These are phyloP conservation scores for Fonsecaea pedrosoi DNA, from an alignment of 2,329 filamentous ascomycete species.

Conservation along the genomic window DNA sequence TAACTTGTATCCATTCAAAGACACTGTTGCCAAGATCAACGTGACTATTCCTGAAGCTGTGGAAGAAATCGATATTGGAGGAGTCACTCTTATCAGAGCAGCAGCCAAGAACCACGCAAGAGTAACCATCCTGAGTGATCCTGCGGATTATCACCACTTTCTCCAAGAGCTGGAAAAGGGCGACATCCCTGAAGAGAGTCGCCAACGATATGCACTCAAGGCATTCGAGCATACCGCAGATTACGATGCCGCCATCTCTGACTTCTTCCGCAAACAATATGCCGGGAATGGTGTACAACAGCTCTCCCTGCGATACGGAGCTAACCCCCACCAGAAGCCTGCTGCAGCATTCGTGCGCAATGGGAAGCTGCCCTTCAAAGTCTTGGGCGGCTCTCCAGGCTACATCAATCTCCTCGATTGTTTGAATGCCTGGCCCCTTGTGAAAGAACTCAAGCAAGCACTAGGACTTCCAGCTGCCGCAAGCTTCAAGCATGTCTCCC, in stretches of 20 bases:
- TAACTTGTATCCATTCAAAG: conserved; percentile 99
- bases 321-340: conserved; percentile 98
- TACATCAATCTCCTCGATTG: conserved; percentile 98
- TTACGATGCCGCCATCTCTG: conserved; percentile 92
- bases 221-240: conserved; percentile 98
- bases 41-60: conserved; percentile 96
- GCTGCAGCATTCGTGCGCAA: conserved; percentile 80
- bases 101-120: conserved; percentile 97
- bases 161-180: conserved; percentile 86
- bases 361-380: conserved; percentile 88
- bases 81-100: conserved; percentile 92
- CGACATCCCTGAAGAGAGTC: conserved; percentile 82
- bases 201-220: conserved; percentile 91
- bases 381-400: conserved; percentile 84
- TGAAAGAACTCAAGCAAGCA: conserved; percentile 92
- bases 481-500: conserved; percentile 99
- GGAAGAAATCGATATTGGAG: conserved; percentile 98
- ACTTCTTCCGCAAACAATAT: conserved; percentile 98
- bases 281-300: conserved; percentile 84
- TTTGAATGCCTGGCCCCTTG: conserved; percentile 94
- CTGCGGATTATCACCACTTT: conserved; percentile 91
- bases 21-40: conserved; percentile 95
- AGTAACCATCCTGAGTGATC: conserved; percentile 95
- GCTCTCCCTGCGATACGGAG: conserved; percentile 86
- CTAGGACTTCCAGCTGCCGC: conserved; percentile 88